These are phyloP conservation scores for Hymenoscyphus fraxineus DNA, from an alignment of 2,329 filamentous ascomycete genomes.

Conservation along the genomic window DNA sequence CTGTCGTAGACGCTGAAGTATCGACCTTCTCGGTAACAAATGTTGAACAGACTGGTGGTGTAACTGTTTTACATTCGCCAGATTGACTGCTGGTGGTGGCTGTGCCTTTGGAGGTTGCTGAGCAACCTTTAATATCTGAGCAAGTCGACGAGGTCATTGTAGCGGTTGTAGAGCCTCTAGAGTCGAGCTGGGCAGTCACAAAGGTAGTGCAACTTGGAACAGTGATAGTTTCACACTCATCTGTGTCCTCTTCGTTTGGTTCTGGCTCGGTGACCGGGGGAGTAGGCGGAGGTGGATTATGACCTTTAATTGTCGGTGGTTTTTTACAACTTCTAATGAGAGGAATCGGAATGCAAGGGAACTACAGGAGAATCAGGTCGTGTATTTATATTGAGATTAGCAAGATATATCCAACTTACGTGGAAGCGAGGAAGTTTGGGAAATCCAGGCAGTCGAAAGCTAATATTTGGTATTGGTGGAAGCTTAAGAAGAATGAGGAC, in stretches of 20 bases:
- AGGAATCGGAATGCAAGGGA: constrained; percentile 6
- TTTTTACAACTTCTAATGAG: constrained; percentile 6
- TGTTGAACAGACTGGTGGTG: background rate
- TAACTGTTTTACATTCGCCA: background rate
- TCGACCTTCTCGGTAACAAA: background rate
- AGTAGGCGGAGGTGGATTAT: constrained; percentile 2
- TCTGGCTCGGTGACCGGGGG: background rate
- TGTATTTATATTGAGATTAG: background rate
- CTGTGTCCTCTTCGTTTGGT: constrained; percentile 3
- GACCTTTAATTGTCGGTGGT: background rate
- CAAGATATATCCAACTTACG: background rate
- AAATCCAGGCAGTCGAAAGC: constrained; percentile 5
- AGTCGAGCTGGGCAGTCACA: background rate
- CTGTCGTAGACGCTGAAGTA: background rate
- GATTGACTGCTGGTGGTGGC: background rate
- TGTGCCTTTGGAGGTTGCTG: background rate
- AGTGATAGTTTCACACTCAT: constrained; percentile 7
- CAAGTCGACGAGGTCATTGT: constrained; percentile 5
- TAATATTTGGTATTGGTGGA: constrained; percentile 6
- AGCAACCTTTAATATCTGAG: background rate
- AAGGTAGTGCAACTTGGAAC: constrained; percentile 4
- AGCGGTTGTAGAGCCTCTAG: background rate
- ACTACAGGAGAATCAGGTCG: background rate
- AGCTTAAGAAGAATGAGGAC: constrained; percentile 1
- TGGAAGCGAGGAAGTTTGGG: constrained; percentile 6